Percentiles rank a stretch among this genome's conserved stretches.
Evolutionary conservation across 768 basidiomycete genomes (phyloP).

Genomic region (Termitomyces sp.): DNA sequence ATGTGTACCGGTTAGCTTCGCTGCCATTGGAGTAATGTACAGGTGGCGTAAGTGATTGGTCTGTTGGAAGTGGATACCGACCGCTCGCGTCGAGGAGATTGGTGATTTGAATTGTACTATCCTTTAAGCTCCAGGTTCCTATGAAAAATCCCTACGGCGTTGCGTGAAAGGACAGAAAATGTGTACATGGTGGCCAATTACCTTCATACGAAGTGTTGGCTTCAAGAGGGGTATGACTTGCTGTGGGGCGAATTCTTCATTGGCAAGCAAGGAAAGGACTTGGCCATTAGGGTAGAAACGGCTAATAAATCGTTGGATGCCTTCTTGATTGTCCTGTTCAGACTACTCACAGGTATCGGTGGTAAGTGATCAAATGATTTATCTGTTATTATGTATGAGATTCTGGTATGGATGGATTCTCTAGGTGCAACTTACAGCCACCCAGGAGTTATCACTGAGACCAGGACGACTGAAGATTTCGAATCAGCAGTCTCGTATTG

Average conservation of each 20-base stretch:
- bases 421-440: slow-evolving; percentile 51
- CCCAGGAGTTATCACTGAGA: slow-evolving; percentile 80
- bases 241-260: slow-evolving; percentile 67
- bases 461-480: slow-evolving; percentile 29
- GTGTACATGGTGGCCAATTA: slow-evolving; percentile 17
- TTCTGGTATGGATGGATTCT: slow-evolving; percentile 3
- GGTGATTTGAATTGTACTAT: slow-evolving; percentile 51
- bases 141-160: slow-evolving; percentile 57
- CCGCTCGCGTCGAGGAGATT: slow-evolving; percentile 60
- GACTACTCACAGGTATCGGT: slow-evolving; percentile 72
- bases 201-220: slow-evolving; percentile 76
- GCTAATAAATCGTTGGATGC: slow-evolving; percentile 26
- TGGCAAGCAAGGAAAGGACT: slow-evolving; percentile 80
- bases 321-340: neutral
- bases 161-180: neutral
- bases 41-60: neutral
- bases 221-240: slow-evolving; percentile 73
- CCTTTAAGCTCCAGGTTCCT: slow-evolving; percentile 68
- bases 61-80: slow-evolving; percentile 23
- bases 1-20: slow-evolving; percentile 48
- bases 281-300: slow-evolving; percentile 86
- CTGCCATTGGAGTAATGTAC: slow-evolving; percentile 4
- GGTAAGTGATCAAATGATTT: slow-evolving; percentile 85
- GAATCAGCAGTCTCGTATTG: neutral
- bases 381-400: slow-evolving; percentile 36